These are phyloP conservation scores for Silene noctiflora DNA, from an alignment of 179 eudicot species.

Conservation along the genomic window DNA sequence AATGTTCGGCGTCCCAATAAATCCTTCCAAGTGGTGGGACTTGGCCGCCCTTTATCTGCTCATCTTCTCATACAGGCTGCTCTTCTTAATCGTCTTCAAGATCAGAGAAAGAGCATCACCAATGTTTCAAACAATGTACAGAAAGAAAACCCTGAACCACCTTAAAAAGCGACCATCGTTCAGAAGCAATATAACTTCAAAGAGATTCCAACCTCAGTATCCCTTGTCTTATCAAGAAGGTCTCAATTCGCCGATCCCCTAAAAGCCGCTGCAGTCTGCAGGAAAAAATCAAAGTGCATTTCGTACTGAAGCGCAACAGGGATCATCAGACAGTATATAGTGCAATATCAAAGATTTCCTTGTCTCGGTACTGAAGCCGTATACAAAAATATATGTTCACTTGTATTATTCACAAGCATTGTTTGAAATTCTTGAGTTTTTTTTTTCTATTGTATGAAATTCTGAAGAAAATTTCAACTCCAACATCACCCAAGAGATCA, in stretches of 20 bases:
- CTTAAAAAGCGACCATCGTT: slow-evolving; percentile 65
- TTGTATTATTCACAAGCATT: slow-evolving; percentile 17
- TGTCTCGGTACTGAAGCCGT: slow-evolving; percentile 9
- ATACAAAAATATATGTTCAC: slow-evolving; percentile 19
- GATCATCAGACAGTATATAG: neutral
- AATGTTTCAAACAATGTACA: slow-evolving; percentile 38
- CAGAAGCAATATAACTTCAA: slow-evolving; percentile 55
- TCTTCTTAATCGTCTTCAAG: slow-evolving; percentile 58
- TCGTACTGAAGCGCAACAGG: neutral
- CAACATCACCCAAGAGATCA: too few relatives aligned
- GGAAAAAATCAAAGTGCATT: neutral
- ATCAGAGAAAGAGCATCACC: slow-evolving; percentile 60
- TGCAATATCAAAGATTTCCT: slow-evolving; percentile 7
- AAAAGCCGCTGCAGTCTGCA: slow-evolving; percentile 6
- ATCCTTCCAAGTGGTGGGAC: slow-evolving; percentile 89
- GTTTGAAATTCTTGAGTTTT: neutral
- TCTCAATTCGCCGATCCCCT: slow-evolving; percentile 65
- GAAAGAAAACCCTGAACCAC: slow-evolving; percentile 49
- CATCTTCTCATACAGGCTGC: slow-evolving; percentile 47
- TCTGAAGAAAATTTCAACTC: too few relatives aligned
- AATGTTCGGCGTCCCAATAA: slow-evolving; percentile 43
- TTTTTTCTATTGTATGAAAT: neutral
- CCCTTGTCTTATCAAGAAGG: slow-evolving; percentile 85
- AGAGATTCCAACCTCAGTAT: slow-evolving; percentile 52
- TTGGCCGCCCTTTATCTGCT: slow-evolving; percentile 48